phyloP scores from a whole-genome alignment of 768 basidiomycete species.

The Chiua virens region DNA sequence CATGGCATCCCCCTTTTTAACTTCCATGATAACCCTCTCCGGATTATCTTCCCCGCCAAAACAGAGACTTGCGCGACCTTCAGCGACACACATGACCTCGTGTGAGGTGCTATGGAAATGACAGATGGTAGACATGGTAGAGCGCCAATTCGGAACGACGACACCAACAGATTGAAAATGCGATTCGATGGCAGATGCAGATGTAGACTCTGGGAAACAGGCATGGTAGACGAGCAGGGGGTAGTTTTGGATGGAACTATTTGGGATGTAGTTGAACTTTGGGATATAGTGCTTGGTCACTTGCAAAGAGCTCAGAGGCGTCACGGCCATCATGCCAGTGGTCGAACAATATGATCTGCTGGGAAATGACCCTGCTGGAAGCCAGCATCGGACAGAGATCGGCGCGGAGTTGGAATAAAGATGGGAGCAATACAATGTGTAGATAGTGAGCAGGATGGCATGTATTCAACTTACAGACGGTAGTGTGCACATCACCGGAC shows the following conservation, averaged over 20 bases:
- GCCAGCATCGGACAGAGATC: background rate
- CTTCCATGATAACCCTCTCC: conserved; percentile 29
- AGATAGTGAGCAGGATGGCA: too few relatives aligned
- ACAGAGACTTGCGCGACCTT: conserved; percentile 36
- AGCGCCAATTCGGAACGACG: conserved; percentile 41
- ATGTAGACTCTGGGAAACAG: conserved; percentile 25
- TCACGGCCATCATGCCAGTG: conserved; percentile 9
- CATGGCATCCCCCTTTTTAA: conserved; percentile 40
- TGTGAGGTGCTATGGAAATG: conserved; percentile 47
- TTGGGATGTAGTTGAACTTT: conserved; percentile 33
- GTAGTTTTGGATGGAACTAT: conserved; percentile 26
- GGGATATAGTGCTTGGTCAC: conserved; percentile 35
- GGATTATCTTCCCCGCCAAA: conserved; percentile 42
- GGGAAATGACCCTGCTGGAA: background rate
- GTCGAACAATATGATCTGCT: too few relatives aligned
- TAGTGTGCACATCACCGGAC: too few relatives aligned
- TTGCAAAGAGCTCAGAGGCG: conserved; percentile 24
- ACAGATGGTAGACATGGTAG: conserved; percentile 40
- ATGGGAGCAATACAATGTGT: too few relatives aligned
- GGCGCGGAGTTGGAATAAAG: too few relatives aligned
- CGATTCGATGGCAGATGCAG: conserved; percentile 30
- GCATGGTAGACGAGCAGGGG: conserved; percentile 41
- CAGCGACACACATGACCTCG: conserved; percentile 38
- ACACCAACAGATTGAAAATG: conserved; percentile 35
- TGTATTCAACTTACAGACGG: too few relatives aligned